phyloP scores from a whole-genome alignment of 2,329 filamentous ascomycete genomes.

The Akanthomyces muscarius region DNA sequence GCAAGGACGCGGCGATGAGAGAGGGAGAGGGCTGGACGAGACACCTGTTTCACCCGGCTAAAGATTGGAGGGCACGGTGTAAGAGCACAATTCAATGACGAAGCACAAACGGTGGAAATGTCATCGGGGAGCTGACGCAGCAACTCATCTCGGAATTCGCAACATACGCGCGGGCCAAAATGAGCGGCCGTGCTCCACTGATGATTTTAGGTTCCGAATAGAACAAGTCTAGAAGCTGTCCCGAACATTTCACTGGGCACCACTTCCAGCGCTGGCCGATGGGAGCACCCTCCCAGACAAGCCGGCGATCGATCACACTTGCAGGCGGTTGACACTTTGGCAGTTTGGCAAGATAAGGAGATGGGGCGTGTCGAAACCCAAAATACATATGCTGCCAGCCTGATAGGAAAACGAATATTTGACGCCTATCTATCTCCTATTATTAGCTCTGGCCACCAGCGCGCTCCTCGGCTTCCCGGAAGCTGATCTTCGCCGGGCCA shows the following conservation, averaged over 20 bases:
- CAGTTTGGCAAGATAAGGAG: no score
- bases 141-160: background rate
- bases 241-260: background rate
- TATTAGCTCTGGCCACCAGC: background rate
- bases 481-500: background rate
- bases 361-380: no score
- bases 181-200: background rate
- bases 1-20: no score
- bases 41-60: background rate
- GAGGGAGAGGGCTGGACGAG: no score
- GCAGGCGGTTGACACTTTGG: no score
- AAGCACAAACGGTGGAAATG: background rate
- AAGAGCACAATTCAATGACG: background rate
- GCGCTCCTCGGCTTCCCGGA: background rate
- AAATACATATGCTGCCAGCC: no score
- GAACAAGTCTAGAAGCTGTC: slow-evolving; percentile 11
- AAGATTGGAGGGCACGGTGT: no score
- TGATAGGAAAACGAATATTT: no score
- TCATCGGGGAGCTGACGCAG: background rate
- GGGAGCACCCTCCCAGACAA: background rate
- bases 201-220: background rate
- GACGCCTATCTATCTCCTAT: no score
- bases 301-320: background rate
- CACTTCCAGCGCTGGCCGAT: background rate
- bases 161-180: background rate